Percentiles rank a stretch among this genome's conserved stretches.
Evolutionary conservation across 306 rosid genomes (phyloP).

Genomic region (Parietaria judaica): DNA sequence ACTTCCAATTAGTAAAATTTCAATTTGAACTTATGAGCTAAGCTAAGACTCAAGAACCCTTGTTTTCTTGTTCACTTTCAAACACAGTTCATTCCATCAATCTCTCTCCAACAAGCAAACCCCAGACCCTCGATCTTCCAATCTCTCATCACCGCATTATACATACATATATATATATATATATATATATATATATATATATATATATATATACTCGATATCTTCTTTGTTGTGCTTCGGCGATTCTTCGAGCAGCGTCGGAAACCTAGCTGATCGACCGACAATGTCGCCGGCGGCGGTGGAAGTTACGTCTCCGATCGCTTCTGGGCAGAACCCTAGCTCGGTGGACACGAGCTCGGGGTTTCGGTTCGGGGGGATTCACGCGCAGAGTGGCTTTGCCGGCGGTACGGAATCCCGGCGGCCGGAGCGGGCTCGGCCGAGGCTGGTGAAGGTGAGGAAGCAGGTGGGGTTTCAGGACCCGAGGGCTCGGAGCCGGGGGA

Average conservation of each 20-base stretch:
- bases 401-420: slow-evolving; percentile 12
- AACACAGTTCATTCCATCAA: not conserved
- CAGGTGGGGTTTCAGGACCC: slow-evolving; percentile 44
- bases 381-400: slow-evolving; percentile 5
- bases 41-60: too few species aligned
- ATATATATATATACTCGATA: not conserved
- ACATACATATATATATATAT: not conserved
- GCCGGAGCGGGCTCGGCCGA: slow-evolving; percentile 39
- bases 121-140: not conserved
- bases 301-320: slow-evolving; percentile 35
- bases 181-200: not conserved
- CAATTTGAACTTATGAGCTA: too few species aligned
- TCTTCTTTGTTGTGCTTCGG: slow-evolving; percentile 1
- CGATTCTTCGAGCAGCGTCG: slow-evolving; percentile 13
- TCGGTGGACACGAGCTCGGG: slow-evolving; percentile 18
- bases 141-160: not conserved
- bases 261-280: slow-evolving; percentile 18
- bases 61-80: too few species aligned
- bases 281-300: slow-evolving; percentile 49
- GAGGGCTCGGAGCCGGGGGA: slow-evolving; percentile 34
- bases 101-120: not conserved
- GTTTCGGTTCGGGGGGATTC: slow-evolving; percentile 18
- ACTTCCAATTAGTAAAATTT: too few species aligned
- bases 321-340: slow-evolving; percentile 17
- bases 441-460: slow-evolving; percentile 57